Percentiles rank a stretch among this genome's conserved stretches.
These are phyloP conservation scores for Pseudomassariella vexata DNA, from an alignment of 2,329 filamentous ascomycete species.

Conservation along the genomic window DNA sequence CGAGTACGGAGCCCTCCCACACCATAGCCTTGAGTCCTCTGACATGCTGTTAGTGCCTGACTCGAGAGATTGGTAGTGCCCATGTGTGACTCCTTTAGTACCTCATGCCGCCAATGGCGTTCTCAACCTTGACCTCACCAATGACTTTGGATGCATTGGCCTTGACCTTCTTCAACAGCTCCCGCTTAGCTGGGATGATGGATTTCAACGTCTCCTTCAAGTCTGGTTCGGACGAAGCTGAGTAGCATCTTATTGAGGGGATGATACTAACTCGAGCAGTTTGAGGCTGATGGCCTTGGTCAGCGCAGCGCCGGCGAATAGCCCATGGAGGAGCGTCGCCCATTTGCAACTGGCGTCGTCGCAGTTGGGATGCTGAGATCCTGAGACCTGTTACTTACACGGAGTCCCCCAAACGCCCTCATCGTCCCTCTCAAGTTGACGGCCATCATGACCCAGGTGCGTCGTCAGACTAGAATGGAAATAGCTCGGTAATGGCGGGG, in stretches of 20 bases:
- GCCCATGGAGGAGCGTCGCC: too few relatives aligned
- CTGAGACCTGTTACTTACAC: conserved; percentile 42
- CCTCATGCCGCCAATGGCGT: conserved; percentile 93
- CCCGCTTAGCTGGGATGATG: conserved; percentile 85
- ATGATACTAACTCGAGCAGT: conserved; percentile 20
- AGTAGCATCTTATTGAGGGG: conserved; percentile 52
- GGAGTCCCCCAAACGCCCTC: conserved; percentile 57
- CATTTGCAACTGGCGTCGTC: too few relatives aligned
- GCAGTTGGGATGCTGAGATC: too few relatives aligned
- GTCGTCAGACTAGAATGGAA: background rate
- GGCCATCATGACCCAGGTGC: conserved; percentile 44
- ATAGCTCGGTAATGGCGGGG: conserved; percentile 6
- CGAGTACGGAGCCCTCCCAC: conserved; percentile 96
- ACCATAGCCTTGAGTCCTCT: conserved; percentile 91
- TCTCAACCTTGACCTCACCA: conserved; percentile 89
- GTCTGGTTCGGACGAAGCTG: conserved; percentile 73
- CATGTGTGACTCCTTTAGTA: conserved; percentile 8
- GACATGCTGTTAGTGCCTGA: conserved; percentile 21
- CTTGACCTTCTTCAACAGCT: conserved; percentile 92
- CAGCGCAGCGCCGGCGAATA: too few relatives aligned
- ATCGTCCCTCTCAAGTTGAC: conserved; percentile 57
- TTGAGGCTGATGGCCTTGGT: too few relatives aligned
- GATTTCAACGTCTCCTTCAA: conserved; percentile 82
- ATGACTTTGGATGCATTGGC: conserved; percentile 74
- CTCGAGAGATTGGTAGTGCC: conserved; percentile 10